Evolutionary conservation across 2,329 filamentous ascomycete genomes (phyloP).

Genomic region (Fusarium secorum): DNA sequence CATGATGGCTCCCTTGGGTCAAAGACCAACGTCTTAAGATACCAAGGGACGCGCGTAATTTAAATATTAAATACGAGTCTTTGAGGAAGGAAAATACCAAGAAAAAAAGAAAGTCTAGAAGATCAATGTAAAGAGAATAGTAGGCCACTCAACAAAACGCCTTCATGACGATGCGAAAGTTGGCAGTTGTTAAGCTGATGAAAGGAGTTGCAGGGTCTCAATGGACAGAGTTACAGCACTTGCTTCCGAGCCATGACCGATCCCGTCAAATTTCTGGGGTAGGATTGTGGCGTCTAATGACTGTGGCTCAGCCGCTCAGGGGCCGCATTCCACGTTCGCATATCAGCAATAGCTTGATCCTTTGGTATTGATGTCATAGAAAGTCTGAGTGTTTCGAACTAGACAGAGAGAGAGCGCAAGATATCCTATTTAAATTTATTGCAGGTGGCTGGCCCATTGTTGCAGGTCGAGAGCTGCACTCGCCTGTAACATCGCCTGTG

Average conservation of each 20-base stretch:
- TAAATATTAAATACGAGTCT: neutral
- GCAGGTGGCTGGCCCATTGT: neutral
- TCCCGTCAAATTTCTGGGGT: constrained; percentile 26
- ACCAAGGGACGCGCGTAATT: constrained; percentile 30
- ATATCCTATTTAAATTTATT: neutral
- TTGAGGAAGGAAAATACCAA: neutral
- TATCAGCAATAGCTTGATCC: neutral
- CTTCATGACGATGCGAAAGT: constrained; percentile 21
- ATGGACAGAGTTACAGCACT: constrained; percentile 29
- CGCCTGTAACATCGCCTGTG: neutral
- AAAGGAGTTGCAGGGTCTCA: constrained; percentile 36
- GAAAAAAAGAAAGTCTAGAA: constrained; percentile 3
- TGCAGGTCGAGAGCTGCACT: neutral
- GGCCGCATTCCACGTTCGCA: constrained; percentile 6
- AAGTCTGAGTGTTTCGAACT: no score
- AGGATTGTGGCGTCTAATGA: constrained; percentile 12
- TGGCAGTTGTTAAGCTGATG: constrained; percentile 21
- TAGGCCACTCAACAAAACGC: constrained; percentile 21
- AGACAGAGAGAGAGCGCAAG: neutral
- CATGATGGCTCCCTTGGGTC: constrained; percentile 40
- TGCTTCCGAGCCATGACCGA: constrained; percentile 8
- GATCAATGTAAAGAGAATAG: neutral
- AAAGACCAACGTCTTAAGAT: constrained; percentile 26
- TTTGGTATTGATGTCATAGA: neutral
- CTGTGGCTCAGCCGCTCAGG: constrained; percentile 27